Percentiles rank a stretch among this genome's conserved stretches.
These are phyloP conservation scores for Linum lewisii DNA, from an alignment of 345 rosid species.

Conservation along the genomic window DNA sequence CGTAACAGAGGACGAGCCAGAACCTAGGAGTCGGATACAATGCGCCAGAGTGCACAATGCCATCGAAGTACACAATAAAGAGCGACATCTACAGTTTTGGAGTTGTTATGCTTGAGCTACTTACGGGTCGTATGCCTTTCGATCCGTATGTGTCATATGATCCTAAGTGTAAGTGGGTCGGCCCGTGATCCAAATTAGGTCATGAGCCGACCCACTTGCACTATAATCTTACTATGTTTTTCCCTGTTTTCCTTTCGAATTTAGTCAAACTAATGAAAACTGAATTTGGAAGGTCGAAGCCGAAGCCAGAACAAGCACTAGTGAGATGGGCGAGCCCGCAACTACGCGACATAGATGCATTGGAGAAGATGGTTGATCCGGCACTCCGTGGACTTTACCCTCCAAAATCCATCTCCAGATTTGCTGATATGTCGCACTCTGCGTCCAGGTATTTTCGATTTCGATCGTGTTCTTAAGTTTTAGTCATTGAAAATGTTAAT, in stretches of 20 bases:
- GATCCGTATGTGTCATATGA: conserved; percentile 44
- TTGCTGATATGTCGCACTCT: conserved; percentile 76
- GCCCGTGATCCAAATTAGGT: too few species aligned
- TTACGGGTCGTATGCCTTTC: conserved; percentile 76
- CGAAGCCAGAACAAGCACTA: conserved; percentile 61
- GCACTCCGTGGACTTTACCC: conserved; percentile 85
- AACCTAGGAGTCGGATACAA: conserved; percentile 85
- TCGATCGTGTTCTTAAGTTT: too few species aligned
- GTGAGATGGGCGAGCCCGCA: conserved; percentile 83
- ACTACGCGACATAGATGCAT: conserved; percentile 57
- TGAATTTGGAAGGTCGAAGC: conserved; percentile 8
- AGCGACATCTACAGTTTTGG: conserved; percentile 93
- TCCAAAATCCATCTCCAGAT: conserved; percentile 65
- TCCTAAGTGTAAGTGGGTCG: too few species aligned
- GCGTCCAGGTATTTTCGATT: conserved; percentile 31
- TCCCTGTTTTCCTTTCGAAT: background rate
- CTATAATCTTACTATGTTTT: background rate
- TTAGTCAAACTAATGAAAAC: conserved; percentile 26
- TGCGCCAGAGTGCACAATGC: conserved; percentile 81
- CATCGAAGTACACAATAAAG: conserved; percentile 66
- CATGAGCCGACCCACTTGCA: background rate
- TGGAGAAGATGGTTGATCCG: conserved; percentile 72
- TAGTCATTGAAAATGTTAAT: too few species aligned
- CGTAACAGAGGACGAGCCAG: conserved; percentile 63
- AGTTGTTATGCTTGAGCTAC: conserved; percentile 85